Percentiles rank a stretch among this genome's conserved stretches.
These are phyloP conservation scores for Inga laurina DNA, from an alignment of 306 rosid genomes.

Conservation along the genomic window DNA sequence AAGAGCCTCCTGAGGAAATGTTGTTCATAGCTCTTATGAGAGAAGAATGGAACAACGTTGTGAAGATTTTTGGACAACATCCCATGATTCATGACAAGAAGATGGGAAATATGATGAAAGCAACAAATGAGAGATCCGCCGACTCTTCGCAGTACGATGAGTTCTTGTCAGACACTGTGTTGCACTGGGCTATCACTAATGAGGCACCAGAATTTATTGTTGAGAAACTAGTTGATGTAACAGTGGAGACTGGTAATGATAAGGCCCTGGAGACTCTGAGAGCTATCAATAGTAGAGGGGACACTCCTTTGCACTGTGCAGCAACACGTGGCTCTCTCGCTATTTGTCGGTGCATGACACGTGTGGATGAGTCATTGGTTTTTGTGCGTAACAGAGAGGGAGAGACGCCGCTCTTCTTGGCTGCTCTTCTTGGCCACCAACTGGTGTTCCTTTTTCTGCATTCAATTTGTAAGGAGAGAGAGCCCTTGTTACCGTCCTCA, in stretches of 20 bases:
- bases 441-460: neutral
- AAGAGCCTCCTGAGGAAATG: neutral
- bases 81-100: neutral
- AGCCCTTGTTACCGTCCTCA: neutral
- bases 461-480: neutral
- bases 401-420: constrained; percentile 2
- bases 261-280: neutral
- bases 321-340: neutral
- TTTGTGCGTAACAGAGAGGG: neutral
- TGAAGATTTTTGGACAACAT: neutral
- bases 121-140: neutral
- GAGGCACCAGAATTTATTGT: neutral
- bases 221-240: neutral
- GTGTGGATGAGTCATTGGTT: neutral
- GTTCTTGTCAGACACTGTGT: neutral
- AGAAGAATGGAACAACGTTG: neutral
- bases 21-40: neutral
- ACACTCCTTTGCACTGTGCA: neutral
- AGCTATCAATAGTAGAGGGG: neutral
- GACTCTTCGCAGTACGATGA: neutral
- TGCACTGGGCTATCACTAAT: neutral
- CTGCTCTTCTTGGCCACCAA: neutral
- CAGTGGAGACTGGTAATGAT: neutral
- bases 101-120: neutral
- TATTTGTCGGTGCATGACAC: neutral